Evolutionary conservation across 2,329 filamentous ascomycete species (phyloP).

Genomic region (Fusarium anthophilum): DNA sequence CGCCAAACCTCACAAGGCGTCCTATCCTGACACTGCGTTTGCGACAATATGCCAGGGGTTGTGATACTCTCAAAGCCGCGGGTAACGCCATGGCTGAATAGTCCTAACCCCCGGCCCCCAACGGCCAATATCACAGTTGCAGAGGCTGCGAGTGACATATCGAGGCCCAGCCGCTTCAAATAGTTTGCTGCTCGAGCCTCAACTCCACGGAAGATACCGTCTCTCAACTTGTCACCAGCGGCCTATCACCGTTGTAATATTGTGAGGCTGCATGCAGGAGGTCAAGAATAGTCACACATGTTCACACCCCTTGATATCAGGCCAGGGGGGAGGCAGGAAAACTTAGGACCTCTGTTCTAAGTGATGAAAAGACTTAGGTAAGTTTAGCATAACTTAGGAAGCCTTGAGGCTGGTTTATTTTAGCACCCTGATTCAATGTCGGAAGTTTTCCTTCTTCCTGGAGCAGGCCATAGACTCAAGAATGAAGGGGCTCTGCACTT

Average conservation of each 20-base stretch:
- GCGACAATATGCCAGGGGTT: constrained; percentile 13
- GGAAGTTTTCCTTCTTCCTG: background rate
- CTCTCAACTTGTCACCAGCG: background rate
- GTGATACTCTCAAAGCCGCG: constrained; percentile 1
- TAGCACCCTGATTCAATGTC: background rate
- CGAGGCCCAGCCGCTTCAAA: constrained; percentile 11
- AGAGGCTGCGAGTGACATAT: constrained; percentile 7
- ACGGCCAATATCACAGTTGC: constrained; percentile 8
- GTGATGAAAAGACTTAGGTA: background rate
- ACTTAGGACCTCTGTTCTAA: background rate
- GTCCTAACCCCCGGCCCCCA: background rate
- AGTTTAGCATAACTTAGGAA: background rate
- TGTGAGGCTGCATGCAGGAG: constrained; percentile 31
- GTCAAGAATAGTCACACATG: constrained; percentile 23
- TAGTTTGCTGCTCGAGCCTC: constrained; percentile 9
- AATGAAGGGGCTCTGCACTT: background rate
- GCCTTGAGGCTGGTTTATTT: background rate
- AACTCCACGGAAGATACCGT: constrained; percentile 8
- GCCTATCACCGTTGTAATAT: constrained; percentile 19
- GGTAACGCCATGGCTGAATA: constrained; percentile 26
- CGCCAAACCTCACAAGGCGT: constrained; percentile 18
- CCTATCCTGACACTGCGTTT: background rate
- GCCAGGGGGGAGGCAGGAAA: background rate
- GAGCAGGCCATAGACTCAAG: background rate
- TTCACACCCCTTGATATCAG: background rate